phyloP scores from a whole-genome alignment of 2,329 filamentous ascomycete species.

The Pestalotiopsis sp. region DNA sequence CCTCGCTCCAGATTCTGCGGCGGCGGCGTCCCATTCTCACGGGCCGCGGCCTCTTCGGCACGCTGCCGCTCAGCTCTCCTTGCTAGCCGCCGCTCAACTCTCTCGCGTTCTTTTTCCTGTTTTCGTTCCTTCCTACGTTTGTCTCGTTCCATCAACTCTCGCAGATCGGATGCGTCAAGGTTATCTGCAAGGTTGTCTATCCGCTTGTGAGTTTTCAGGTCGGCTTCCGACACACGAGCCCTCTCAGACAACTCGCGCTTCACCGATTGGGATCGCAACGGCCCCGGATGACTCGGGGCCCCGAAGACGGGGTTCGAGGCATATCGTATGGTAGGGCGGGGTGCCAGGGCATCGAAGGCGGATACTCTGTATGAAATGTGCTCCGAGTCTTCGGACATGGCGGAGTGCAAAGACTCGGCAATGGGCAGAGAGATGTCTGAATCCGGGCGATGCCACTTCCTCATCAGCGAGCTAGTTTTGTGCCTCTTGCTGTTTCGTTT shows the following conservation, averaged over 20 bases:
- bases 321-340: slow-evolving; percentile 81
- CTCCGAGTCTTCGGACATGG: slow-evolving; percentile 75
- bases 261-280: slow-evolving; percentile 51
- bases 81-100: slow-evolving; percentile 65
- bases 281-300: slow-evolving; percentile 44
- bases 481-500: slow-evolving; percentile 69
- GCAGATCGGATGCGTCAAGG: slow-evolving; percentile 79
- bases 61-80: slow-evolving; percentile 69
- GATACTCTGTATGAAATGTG: slow-evolving; percentile 80
- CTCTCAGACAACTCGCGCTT: slow-evolving; percentile 54
- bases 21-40: slow-evolving; percentile 51
- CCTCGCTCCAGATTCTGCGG: slow-evolving; percentile 62
- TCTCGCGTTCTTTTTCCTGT: slow-evolving; percentile 67
- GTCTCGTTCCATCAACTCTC: slow-evolving; percentile 90
- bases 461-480: slow-evolving; percentile 50
- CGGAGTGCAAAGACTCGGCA: slow-evolving; percentile 75
- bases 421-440: slow-evolving; percentile 78
- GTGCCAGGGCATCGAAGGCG: slow-evolving; percentile 77
- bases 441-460: slow-evolving; percentile 61
- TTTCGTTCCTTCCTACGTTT: slow-evolving; percentile 78
- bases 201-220: slow-evolving; percentile 61
- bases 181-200: slow-evolving; percentile 79
- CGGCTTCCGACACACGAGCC: slow-evolving; percentile 62
- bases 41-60: slow-evolving; percentile 58
- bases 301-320: slow-evolving; percentile 65